phyloP scores from a whole-genome alignment of 805 yeast genomes.

The Candida loeiensis region DNA sequence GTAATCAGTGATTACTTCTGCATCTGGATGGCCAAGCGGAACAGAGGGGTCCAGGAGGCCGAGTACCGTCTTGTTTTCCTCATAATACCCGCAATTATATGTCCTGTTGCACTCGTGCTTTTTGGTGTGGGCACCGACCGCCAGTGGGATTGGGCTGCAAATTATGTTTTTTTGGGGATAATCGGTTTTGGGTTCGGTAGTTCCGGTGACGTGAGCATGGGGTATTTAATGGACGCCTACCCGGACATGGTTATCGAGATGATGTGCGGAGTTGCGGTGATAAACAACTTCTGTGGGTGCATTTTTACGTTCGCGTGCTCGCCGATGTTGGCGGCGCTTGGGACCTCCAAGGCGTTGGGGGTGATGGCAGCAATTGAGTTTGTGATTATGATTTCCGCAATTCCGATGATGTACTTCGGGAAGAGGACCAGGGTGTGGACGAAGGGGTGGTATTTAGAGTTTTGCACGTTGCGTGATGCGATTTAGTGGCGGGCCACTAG shows the following conservation, averaged over 20 bases:
- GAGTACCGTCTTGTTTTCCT: constrained; percentile 61
- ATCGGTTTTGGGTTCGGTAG: constrained; percentile 70
- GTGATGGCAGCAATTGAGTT: constrained; percentile 59
- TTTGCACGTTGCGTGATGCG: constrained; percentile 39
- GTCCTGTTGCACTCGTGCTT: constrained; percentile 60
- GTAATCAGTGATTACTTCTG: constrained; percentile 57
- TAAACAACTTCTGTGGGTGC: constrained; percentile 63
- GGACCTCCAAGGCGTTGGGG: constrained; percentile 56
- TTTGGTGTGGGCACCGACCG: constrained; percentile 65
- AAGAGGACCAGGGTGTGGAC: constrained; percentile 58
- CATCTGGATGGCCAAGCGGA: constrained; percentile 56
- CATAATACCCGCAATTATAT: constrained; percentile 51
- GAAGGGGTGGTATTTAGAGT: constrained; percentile 49
- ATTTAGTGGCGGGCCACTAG: constrained; percentile 3
- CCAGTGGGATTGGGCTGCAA: constrained; percentile 49
- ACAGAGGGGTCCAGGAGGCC: constrained; percentile 61
- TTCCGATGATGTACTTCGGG: constrained; percentile 61
- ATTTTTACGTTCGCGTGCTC: constrained; percentile 66
- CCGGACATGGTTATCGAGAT: constrained; percentile 70
- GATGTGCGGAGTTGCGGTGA: constrained; percentile 65
- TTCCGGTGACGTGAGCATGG: constrained; percentile 67
- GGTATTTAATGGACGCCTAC: constrained; percentile 63
- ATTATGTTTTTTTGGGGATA: constrained; percentile 60
- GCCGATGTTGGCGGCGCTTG: constrained; percentile 53
- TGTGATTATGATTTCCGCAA: constrained; percentile 51